phyloP scores from a whole-genome alignment of 495 filamentous ascomycete species.

The Penicillium odoratum region DNA sequence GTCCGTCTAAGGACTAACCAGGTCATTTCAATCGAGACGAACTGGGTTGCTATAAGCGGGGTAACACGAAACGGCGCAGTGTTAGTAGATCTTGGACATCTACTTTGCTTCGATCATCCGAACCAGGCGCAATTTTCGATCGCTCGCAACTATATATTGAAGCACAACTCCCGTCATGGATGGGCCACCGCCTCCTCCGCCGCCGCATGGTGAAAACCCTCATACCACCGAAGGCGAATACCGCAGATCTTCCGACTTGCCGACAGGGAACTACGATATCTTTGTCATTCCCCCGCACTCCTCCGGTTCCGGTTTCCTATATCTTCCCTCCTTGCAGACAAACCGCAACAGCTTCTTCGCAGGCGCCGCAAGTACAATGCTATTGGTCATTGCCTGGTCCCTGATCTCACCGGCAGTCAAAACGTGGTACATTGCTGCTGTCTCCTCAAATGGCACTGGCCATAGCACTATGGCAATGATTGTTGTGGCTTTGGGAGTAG shows the following conservation, averaged over 20 bases:
- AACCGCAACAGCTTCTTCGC: conserved; percentile 89
- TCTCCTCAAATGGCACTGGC: conserved; percentile 28
- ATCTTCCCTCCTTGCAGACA: conserved; percentile 83
- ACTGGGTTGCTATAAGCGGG: neutral
- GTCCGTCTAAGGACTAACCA: conserved; percentile 19
- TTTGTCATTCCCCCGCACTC: conserved; percentile 97
- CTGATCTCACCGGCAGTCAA: conserved; percentile 67
- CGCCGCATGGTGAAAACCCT: conserved; percentile 68
- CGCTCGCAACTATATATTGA: neutral
- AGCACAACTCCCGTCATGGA: conserved; percentile 32
- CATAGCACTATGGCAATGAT: conserved; percentile 61
- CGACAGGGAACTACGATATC: conserved; percentile 88
- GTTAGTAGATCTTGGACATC: neutral
- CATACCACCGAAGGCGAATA: conserved; percentile 52
- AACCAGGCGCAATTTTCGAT: conserved; percentile 1
- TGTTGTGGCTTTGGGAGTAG: conserved; percentile 64
- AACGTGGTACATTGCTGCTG: conserved; percentile 65
- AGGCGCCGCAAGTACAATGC: conserved; percentile 72
- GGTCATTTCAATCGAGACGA: neutral
- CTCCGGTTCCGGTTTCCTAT: conserved; percentile 85
- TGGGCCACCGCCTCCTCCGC: conserved; percentile 60
- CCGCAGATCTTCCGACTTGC: conserved; percentile 60
- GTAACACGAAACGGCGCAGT: neutral
- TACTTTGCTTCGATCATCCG: neutral
- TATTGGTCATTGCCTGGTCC: conserved; percentile 64